These are phyloP conservation scores for Yamadazyma membranifaciens DNA, from an alignment of 1,139 yeast genomes.

Conservation along the genomic window DNA sequence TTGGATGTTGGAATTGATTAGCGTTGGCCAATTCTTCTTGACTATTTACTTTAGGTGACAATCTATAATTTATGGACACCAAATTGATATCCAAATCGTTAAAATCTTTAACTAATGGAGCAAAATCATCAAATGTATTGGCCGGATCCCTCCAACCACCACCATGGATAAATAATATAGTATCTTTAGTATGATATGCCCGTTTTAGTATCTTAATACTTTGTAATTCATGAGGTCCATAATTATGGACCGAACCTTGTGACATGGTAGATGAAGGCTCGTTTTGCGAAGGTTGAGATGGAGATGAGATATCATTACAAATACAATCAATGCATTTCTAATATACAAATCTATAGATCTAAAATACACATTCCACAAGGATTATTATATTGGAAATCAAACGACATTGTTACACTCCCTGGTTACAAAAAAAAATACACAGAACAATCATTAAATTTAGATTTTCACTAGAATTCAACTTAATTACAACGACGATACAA, in stretches of 20 bases:
- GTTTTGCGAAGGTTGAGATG: not conserved
- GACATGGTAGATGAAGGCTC: not conserved
- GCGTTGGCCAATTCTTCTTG: constrained; percentile 10
- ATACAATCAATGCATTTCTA: not conserved
- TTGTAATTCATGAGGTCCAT: constrained; percentile 27
- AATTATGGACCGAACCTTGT: constrained; percentile 9
- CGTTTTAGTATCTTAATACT: constrained; percentile 21
- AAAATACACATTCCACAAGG: constrained; percentile 1
- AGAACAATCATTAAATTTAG: not conserved
- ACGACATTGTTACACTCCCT: not conserved
- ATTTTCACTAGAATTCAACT: constrained; percentile 1
- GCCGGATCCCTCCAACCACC: constrained; percentile 85
- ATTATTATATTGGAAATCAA: not conserved
- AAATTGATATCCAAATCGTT: constrained; percentile 17
- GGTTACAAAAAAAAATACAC: not conserved
- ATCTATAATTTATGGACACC: constrained; percentile 62
- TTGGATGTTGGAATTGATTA: constrained; percentile 48
- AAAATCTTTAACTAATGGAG: constrained; percentile 22
- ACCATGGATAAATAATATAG: constrained; percentile 67
- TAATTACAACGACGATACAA: not conserved
- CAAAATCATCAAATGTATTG: constrained; percentile 59
- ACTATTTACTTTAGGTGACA: constrained; percentile 48
- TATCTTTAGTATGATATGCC: constrained; percentile 13
- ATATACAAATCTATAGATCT: constrained; percentile 1
- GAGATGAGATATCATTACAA: not conserved